Evolutionary conservation across 192 early-diverging fungal genomes (phyloP).

Genomic region (Backusella mclennaniae): DNA sequence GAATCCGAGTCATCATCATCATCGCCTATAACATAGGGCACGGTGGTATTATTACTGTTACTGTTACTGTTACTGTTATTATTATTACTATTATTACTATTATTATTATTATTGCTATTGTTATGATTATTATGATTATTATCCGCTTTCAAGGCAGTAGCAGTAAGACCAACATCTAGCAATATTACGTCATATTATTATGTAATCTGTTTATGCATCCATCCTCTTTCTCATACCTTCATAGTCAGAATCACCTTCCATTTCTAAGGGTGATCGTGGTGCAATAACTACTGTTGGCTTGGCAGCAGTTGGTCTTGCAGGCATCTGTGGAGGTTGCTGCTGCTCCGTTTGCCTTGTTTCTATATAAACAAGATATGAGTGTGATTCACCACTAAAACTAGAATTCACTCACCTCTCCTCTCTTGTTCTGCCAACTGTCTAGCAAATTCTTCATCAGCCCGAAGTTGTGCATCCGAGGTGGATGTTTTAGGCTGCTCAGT

Average conservation of each 20-base stretch:
- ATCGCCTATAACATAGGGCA: constrained; percentile 28
- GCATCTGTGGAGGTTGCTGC: not conserved
- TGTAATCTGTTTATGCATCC: not conserved
- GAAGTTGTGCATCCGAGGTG: constrained; percentile 44
- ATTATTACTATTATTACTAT: too few species aligned
- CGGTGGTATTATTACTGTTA: not conserved
- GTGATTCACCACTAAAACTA: too few species aligned
- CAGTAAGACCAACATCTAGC: not conserved
- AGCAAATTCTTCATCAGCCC: constrained; percentile 54
- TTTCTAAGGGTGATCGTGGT: constrained; percentile 14
- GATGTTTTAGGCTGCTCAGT: constrained; percentile 23
- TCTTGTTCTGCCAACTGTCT: constrained; percentile 40
- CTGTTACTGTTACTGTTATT: not conserved
- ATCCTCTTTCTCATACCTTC: not conserved
- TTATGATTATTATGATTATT: too few species aligned
- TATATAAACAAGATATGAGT: not conserved
- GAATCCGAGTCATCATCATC: constrained; percentile 25
- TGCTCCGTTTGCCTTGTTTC: not conserved
- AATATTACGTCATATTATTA: not conserved
- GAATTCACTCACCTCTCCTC: constrained; percentile 3
- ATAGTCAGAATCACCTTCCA: constrained; percentile 15
- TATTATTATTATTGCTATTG: too few species aligned
- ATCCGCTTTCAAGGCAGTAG: not conserved
- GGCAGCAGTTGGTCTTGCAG: not conserved
- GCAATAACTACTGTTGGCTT: constrained; percentile 9